These are phyloP conservation scores for Cornus florida DNA, from an alignment of 148 eudicot genomes.

Conservation along the genomic window DNA sequence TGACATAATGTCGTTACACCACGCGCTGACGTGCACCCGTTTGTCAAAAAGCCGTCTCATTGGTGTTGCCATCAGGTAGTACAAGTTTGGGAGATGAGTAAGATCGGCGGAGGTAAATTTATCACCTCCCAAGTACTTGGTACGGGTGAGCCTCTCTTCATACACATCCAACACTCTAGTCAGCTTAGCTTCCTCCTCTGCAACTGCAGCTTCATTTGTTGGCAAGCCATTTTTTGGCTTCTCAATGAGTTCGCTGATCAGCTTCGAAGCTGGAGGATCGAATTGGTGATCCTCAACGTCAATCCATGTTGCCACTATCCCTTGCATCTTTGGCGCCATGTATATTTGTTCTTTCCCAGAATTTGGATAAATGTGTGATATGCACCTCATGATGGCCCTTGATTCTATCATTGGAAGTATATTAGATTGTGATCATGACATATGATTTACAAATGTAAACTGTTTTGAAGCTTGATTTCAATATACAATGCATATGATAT, in stretches of 20 bases:
- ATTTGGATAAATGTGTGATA: conserved; percentile 23
- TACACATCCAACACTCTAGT: conserved; percentile 30
- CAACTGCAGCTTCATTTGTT: background rate
- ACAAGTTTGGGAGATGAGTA: conserved; percentile 23
- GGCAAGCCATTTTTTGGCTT: conserved; percentile 4
- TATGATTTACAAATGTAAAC: too few relatives aligned
- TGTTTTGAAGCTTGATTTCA: too few relatives aligned
- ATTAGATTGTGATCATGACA: background rate
- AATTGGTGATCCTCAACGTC: conserved; percentile 41
- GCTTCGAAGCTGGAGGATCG: conserved; percentile 22
- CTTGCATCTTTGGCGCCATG: conserved; percentile 26
- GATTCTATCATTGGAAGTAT: conserved; percentile 22
- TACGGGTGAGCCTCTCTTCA: conserved; percentile 21
- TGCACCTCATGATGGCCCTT: conserved; percentile 39
- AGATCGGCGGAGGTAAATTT: conserved; percentile 36
- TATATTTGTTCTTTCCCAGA: conserved; percentile 25
- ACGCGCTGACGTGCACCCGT: conserved; percentile 18
- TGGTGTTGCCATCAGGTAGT: conserved; percentile 23
- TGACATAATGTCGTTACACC: conserved; percentile 20
- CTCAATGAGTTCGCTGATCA: conserved; percentile 27
- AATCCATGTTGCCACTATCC: conserved; percentile 29
- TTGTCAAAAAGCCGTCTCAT: conserved; percentile 13
- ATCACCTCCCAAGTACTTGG: conserved; percentile 32
- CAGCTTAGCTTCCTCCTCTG: conserved; percentile 14
- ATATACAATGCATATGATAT: too few relatives aligned